Conservation (phyloP, 2,329 filamentous ascomycete genomes). For the Cordyceps javanica region DNA sequence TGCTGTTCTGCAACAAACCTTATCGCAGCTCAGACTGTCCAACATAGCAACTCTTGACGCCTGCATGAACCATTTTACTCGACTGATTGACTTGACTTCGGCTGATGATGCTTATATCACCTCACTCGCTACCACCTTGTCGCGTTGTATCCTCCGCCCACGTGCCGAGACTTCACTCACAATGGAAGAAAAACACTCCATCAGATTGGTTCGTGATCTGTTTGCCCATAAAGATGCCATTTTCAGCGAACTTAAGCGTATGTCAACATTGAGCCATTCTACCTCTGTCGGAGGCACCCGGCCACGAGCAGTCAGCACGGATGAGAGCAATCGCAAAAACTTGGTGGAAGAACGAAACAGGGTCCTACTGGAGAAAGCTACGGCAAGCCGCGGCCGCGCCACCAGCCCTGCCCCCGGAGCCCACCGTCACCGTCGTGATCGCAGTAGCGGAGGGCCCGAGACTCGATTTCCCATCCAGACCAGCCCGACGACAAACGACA, state of each 20-base stretch:
- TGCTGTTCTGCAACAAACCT: slow-evolving; percentile 88
- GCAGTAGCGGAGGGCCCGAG: slow-evolving; percentile 65
- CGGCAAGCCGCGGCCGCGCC: slow-evolving; percentile 61
- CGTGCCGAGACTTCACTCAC: slow-evolving; percentile 83
- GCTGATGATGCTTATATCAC: slow-evolving; percentile 83
- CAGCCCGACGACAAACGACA: slow-evolving; percentile 50
- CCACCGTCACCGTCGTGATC: slow-evolving; percentile 67
- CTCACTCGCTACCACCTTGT: slow-evolving; percentile 66
- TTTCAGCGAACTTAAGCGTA: slow-evolving; percentile 92
- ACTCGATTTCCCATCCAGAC: slow-evolving; percentile 82
- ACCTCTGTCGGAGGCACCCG: slow-evolving; percentile 52
- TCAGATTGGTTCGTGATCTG: slow-evolving; percentile 83
- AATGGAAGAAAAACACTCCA: slow-evolving; percentile 90
- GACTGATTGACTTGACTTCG: slow-evolving; percentile 91
- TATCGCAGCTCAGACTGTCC: slow-evolving; percentile 87
- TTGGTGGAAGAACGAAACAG: slow-evolving; percentile 91
- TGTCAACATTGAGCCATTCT: slow-evolving; percentile 64
- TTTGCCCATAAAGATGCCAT: slow-evolving; percentile 93
- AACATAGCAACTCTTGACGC: slow-evolving; percentile 99
- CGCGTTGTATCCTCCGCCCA: slow-evolving; percentile 82
- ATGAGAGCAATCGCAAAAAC: slow-evolving; percentile 90
- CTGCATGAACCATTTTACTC: slow-evolving; percentile 96
- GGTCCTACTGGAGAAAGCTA: slow-evolving; percentile 64
- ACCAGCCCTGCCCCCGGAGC: slow-evolving; percentile 62
- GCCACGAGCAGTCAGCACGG: slow-evolving; percentile 83